Conservation (phyloP, 208 protist species). For the Entamoeba histolytica region DNA sequence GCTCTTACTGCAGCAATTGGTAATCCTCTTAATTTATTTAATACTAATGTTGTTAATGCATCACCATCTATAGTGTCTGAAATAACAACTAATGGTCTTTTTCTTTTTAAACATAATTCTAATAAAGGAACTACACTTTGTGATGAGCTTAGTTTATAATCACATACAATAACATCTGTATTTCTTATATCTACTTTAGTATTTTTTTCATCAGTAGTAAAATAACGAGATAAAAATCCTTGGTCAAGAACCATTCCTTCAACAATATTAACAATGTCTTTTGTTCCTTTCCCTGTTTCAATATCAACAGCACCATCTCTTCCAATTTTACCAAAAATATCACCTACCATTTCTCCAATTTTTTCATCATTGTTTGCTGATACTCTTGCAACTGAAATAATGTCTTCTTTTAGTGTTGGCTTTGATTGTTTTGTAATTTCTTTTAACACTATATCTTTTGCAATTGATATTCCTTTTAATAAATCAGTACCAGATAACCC, state of each 20-base stretch:
- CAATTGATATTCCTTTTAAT: slow-evolving; percentile 79
- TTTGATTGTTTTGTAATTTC: slow-evolving; percentile 53
- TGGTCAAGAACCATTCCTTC: slow-evolving; percentile 87
- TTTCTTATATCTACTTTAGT: slow-evolving; percentile 40
- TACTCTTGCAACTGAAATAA: not conserved
- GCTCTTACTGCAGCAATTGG: slow-evolving; percentile 64
- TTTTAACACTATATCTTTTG: slow-evolving; percentile 54
- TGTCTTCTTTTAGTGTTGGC: not conserved
- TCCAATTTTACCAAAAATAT: not conserved
- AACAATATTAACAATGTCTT: slow-evolving; percentile 38
- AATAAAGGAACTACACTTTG: slow-evolving; percentile 10
- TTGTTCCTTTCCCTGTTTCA: not conserved
- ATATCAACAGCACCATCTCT: slow-evolving; percentile 10
- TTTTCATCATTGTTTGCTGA: not conserved
- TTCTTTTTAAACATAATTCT: not conserved
- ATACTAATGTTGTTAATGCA: slow-evolving; percentile 69
- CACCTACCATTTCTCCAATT: not conserved
- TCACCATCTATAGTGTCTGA: slow-evolving; percentile 91
- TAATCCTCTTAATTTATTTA: slow-evolving; percentile 61
- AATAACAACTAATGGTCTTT: slow-evolving; percentile 83
- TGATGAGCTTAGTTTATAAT: not conserved
- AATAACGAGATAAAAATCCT: slow-evolving; percentile 91
- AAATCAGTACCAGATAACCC: slow-evolving; percentile 96
- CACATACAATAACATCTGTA: not conserved
- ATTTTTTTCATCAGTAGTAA: slow-evolving; percentile 83